Evolutionary conservation across 192 early-diverging fungal genomes (phyloP).

Genomic region (Coemansia sp.): DNA sequence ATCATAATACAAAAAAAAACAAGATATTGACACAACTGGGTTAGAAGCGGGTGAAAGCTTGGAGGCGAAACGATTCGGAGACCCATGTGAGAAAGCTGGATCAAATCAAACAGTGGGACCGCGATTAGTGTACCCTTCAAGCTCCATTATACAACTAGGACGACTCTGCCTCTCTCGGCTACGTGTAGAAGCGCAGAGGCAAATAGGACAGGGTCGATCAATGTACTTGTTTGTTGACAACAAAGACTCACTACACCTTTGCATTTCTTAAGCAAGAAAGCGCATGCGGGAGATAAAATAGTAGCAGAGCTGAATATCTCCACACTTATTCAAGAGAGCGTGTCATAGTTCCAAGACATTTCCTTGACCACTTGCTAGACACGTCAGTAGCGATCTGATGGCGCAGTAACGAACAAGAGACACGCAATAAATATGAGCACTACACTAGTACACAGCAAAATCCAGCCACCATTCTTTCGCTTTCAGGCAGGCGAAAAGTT

Average conservation of each 20-base stretch:
- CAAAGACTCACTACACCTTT: neutral
- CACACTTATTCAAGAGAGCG: neutral
- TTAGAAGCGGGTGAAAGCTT: neutral
- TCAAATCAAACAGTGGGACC: neutral
- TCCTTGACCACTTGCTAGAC: neutral
- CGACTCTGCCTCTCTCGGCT: neutral
- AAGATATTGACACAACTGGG: neutral
- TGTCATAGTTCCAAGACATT: neutral
- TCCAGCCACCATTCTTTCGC: neutral
- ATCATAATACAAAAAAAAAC: conserved; percentile 9
- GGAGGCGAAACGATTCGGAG: neutral
- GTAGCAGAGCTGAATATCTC: neutral
- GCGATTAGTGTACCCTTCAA: neutral
- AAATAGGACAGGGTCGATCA: neutral
- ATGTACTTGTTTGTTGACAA: neutral
- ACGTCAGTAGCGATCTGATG: neutral
- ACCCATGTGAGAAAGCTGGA: neutral
- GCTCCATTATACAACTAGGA: neutral
- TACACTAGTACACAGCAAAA: neutral
- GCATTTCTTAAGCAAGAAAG: neutral
- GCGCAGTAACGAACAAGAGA: neutral
- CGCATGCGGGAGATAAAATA: neutral
- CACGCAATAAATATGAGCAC: neutral
- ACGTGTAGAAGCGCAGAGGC: neutral
- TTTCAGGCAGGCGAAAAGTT: neutral